Evolutionary conservation across 2,329 filamentous ascomycete species (phyloP), one percentile per base, ranked within the genome.

Genomic region (Alternaria novae-zelandiae): DNA sequence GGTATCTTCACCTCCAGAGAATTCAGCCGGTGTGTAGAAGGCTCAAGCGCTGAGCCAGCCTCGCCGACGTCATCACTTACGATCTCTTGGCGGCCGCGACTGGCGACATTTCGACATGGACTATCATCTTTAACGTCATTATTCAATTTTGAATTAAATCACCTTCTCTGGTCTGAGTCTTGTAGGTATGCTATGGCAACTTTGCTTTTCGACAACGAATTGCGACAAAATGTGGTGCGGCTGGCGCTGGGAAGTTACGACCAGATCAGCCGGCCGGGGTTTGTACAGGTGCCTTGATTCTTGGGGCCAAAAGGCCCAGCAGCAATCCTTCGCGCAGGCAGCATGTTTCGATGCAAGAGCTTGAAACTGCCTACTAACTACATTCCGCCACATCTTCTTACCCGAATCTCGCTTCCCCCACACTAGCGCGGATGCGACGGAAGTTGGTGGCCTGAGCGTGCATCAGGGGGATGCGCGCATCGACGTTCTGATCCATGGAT

Each of bases 311-410:
- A 51, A 53, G 13, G 13, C 30, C 57, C n/a, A 44, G 21, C 11
- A 53, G 32, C 49, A 30, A 59, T 59, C 47, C 57, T 59, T 54
- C 25, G 44, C 11, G 47, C 47, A 46, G 57, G 36, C 32, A 53
- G 46, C 56, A 12, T 28, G 23, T 59, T 32, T 59, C 20, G 32
- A 43, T 30, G 32, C 30, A 58, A 6, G 26, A 30, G n/a, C 46
- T 43, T 53, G 46, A 53, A 44, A 53, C 46, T n/a, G 20, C 6
- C 46, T 57, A 25, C 54, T 47, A 58, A 51, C 21, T 51, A 9
- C 11, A 51, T 53, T 9, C 23, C 46, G 15, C 56, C 46, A n/a
- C 46, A 45, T 51, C 23, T 51, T 15, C 30, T 26, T 58, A 30
- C 30, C 30, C 17, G 9, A 45, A 58, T 51, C 51, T 21, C 46